These are phyloP conservation scores for Solanum chiquidenum DNA, from an alignment of 257 asterid genomes.

Conservation along the genomic window DNA sequence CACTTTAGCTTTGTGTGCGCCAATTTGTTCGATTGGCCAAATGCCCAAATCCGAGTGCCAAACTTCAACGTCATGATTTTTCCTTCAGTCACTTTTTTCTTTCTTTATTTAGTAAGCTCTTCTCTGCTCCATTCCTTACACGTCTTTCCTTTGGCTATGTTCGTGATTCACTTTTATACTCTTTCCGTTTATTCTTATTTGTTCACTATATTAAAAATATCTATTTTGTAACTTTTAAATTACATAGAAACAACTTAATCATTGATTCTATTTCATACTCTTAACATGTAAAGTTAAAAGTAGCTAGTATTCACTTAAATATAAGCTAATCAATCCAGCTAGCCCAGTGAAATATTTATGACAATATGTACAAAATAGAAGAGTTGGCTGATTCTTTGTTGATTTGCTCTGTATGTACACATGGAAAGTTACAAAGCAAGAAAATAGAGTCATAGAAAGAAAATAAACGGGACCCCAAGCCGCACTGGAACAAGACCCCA, in stretches of 20 bases:
- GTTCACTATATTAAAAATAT: too few relatives aligned
- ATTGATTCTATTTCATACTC: neutral
- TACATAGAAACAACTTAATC: too few relatives aligned
- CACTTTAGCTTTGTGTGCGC: neutral
- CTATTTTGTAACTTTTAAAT: too few relatives aligned
- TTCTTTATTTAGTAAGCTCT: neutral
- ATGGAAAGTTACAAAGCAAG: neutral
- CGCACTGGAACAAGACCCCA: constrained; percentile 6
- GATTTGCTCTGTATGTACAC: neutral
- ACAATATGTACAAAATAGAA: neutral
- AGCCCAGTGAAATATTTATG: neutral
- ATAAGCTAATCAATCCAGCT: neutral
- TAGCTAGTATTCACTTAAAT: neutral
- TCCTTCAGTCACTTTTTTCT: neutral
- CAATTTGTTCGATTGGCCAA: neutral
- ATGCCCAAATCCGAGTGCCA: neutral
- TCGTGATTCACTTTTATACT: neutral
- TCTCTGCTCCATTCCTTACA: neutral
- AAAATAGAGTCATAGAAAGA: neutral
- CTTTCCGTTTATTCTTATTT: neutral
- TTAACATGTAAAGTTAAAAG: too few relatives aligned
- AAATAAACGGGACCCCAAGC: neutral
- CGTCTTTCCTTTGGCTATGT: neutral
- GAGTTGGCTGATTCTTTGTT: neutral
- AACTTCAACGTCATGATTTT: neutral